phyloP scores from a whole-genome alignment of 106 monocot genomes.

The Dendrobium chrysotoxum region DNA sequence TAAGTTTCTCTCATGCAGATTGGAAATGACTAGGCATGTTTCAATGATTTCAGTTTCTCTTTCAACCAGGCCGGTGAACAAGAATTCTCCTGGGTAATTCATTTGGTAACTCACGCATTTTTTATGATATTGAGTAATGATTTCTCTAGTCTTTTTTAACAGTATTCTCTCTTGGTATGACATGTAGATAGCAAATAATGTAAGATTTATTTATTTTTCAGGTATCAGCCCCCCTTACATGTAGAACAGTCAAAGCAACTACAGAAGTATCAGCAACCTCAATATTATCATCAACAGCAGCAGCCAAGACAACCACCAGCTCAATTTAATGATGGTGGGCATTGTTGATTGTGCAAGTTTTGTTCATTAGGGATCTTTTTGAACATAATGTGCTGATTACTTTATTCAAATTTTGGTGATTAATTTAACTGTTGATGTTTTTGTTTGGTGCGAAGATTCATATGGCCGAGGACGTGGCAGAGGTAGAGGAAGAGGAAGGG shows the following conservation, averaged over 20 bases:
- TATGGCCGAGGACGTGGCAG: constrained; percentile 74
- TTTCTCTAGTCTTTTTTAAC: not conserved
- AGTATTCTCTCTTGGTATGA: not conserved
- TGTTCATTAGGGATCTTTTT: not conserved
- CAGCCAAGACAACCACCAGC: constrained; percentile 28
- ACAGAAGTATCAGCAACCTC: constrained; percentile 32
- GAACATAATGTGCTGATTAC: not conserved
- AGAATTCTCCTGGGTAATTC: constrained; percentile 71
- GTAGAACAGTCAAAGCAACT: constrained; percentile 40
- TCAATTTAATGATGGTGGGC: constrained; percentile 33
- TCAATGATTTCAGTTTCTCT: constrained; percentile 79
- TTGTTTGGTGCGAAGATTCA: constrained; percentile 29
- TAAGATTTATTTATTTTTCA: constrained; percentile 7
- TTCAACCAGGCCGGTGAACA: constrained; percentile 33
- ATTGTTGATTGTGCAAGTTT: not conserved
- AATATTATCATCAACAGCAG: constrained; percentile 27
- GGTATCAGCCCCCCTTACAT: constrained; percentile 66
- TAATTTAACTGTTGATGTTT: not conserved
- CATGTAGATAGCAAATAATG: not conserved
- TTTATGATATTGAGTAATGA: not conserved
- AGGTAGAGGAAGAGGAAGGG: constrained; percentile 70
- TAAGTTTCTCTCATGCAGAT: constrained; percentile 33
- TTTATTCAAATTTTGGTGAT: not conserved
- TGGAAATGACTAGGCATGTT: constrained; percentile 93
- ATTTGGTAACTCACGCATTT: constrained; percentile 3